phyloP scores from a whole-genome alignment of 306 rosid species.

The Corylus americana region DNA sequence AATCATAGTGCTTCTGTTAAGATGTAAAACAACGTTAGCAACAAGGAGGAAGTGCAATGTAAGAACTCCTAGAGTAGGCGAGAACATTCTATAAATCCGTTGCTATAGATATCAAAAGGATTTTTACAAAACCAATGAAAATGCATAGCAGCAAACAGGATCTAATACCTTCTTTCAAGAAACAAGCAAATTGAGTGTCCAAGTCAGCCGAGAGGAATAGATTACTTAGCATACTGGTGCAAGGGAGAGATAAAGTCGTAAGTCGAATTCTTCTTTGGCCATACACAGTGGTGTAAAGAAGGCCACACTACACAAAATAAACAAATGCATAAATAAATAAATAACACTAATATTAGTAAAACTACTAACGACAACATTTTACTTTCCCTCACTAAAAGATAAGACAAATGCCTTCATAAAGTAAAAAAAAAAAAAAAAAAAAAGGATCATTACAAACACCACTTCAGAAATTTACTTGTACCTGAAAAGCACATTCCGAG shows the following conservation, averaged over 20 bases:
- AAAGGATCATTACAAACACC: slow-evolving; percentile 18
- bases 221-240: slow-evolving; percentile 91
- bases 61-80: too few relatives aligned
- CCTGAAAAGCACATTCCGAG: slow-evolving; percentile 96
- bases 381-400: not conserved
- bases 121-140: slow-evolving; percentile 1
- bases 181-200: slow-evolving; percentile 93
- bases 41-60: not conserved
- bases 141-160: slow-evolving; percentile 7
- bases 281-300: slow-evolving; percentile 87
- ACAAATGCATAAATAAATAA: slow-evolving; percentile 14
- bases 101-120: not conserved
- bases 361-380: slow-evolving; percentile 6
- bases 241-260: slow-evolving; percentile 79
- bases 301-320: slow-evolving; percentile 69
- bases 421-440: slow-evolving; percentile 2
- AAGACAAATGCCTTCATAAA: slow-evolving; percentile 14
- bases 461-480: slow-evolving; percentile 26
- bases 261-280: slow-evolving; percentile 96
- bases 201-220: slow-evolving; percentile 96
- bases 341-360: too few relatives aligned
- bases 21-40: not conserved
- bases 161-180: slow-evolving; percentile 87
- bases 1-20: not conserved
- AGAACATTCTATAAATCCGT: not conserved